Evolutionary conservation across 2,329 filamentous ascomycete species (phyloP).

Genomic region (Neurospora sp.): DNA sequence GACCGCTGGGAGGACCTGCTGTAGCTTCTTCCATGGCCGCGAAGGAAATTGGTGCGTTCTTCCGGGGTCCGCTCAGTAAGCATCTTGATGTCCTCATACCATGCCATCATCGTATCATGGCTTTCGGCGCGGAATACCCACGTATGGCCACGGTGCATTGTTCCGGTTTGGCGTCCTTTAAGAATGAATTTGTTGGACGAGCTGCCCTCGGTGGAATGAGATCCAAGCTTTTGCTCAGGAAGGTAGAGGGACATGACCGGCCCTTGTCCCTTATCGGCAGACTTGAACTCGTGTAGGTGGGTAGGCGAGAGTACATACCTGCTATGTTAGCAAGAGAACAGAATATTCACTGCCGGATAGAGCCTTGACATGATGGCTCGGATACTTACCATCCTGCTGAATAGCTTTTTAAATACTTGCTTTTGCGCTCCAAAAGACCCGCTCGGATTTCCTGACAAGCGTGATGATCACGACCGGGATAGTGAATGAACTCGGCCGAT

Average conservation of each 20-base stretch:
- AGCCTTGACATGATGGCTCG: background rate
- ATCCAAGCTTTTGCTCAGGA: slow-evolving; percentile 89
- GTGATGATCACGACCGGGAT: slow-evolving; percentile 81
- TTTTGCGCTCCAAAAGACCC: slow-evolving; percentile 91
- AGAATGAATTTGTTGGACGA: slow-evolving; percentile 96
- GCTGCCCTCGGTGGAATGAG: slow-evolving; percentile 71
- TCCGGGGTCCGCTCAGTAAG: slow-evolving; percentile 83
- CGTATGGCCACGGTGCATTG: slow-evolving; percentile 74
- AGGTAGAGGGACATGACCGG: slow-evolving; percentile 96
- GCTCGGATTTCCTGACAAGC: slow-evolving; percentile 75
- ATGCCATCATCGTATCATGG: slow-evolving; percentile 93
- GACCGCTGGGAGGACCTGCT: slow-evolving; percentile 56
- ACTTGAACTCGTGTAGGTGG: slow-evolving; percentile 97
- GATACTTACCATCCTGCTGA: slow-evolving; percentile 76
- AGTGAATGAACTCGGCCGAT: slow-evolving; percentile 71
- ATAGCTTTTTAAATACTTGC: slow-evolving; percentile 97
- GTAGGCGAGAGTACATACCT: slow-evolving; percentile 96
- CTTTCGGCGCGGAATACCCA: slow-evolving; percentile 64
- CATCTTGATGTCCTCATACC: slow-evolving; percentile 86
- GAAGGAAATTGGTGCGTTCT: slow-evolving; percentile 79
- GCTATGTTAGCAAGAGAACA: slow-evolving; percentile 9
- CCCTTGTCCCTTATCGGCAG: slow-evolving; percentile 82
- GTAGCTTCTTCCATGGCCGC: slow-evolving; percentile 66
- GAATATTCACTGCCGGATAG: background rate
- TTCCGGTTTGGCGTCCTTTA: slow-evolving; percentile 87